Evolutionary conservation across 2,329 filamentous ascomycete genomes (phyloP), one percentile per base, ranked within the genome.

Genomic region (Pseudopyrenochaeta lycopersici): DNA sequence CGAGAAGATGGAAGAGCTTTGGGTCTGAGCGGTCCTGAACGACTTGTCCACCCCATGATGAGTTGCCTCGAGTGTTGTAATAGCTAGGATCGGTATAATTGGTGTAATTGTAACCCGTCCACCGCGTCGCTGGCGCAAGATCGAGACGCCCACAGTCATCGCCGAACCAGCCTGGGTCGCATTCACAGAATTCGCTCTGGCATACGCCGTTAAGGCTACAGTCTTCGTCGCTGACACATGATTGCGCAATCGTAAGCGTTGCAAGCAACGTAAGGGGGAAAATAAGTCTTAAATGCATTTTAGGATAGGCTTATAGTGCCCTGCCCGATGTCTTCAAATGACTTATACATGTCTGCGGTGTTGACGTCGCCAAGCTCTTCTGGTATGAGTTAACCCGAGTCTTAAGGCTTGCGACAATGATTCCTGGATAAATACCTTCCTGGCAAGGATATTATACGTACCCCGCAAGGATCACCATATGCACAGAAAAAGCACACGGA

Each of bases 41-140:
- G 30, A 83, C 80, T 11, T 75, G 75, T 0, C 77, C 78, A 12
- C 81, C 79, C 81, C 81, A 83, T 0, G 80, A 82, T 0, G 81
- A 80, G 42, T 78, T 80, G 14, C 76, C 72, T 14, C 51, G 52
- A 11, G 38, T 51, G 21, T 48, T 58, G 46, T 56, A 59, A 48
- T 63, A 54, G 12, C 32, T 46, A 0, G 63, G 55, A 5, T 49
- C 38, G 7, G 49, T 62, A 38, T 45, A 52, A 36, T 52, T 57
- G 11, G 80, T 82, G 49, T 78, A 68, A 54, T 83, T 82, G 60
- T 83, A 83, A 1, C 81, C 81, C 0, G 73, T 75, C 38, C 70
- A 64, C 31, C 74, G 64, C 3, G 68, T 74, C 0, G 76, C 79
- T 0, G 80, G 79, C 1, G 67, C 70, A 2, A 83, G 70, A 48